Evolutionary conservation across 139 green algal genomes (phyloP).

Genomic region (Asterochloris sp.): DNA sequence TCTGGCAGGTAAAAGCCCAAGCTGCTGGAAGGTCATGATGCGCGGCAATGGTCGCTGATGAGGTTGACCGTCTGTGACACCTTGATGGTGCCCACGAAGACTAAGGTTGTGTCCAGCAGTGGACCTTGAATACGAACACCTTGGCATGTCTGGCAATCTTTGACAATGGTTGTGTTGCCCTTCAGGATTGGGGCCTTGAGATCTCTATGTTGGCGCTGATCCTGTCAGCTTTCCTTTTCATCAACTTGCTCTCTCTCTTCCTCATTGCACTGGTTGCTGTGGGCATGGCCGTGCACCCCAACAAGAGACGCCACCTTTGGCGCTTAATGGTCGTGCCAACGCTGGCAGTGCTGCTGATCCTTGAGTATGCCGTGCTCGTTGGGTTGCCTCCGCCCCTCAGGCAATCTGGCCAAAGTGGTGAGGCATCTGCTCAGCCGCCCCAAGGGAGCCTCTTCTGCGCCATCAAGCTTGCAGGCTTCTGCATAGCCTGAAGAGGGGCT

Average conservation of each 20-base stretch:
- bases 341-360: constrained; percentile 35
- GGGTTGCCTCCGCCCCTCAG: constrained; percentile 6
- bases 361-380: constrained; percentile 46
- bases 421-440: too few relatives aligned
- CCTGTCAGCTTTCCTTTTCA: constrained; percentile 44
- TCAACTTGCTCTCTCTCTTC: constrained; percentile 45
- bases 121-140: too few relatives aligned
- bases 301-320: constrained; percentile 14
- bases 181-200: constrained; percentile 46
- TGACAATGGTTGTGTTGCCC: neutral
- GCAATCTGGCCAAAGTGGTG: too few relatives aligned
- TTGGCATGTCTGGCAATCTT: too few relatives aligned
- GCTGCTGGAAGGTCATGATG: too few relatives aligned
- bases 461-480: too few relatives aligned
- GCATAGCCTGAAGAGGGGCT: too few relatives aligned
- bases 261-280: constrained; percentile 34
- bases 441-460: too few relatives aligned
- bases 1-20: constrained; percentile 25
- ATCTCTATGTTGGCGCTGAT: constrained; percentile 48
- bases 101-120: too few relatives aligned
- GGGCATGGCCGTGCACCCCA: constrained; percentile 33
- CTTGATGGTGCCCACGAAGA: too few relatives aligned
- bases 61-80: too few relatives aligned
- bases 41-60: too few relatives aligned
- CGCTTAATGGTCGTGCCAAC: constrained; percentile 34